phyloP scores from a whole-genome alignment of 345 rosid species.

The Rhodamnia rubescens region DNA sequence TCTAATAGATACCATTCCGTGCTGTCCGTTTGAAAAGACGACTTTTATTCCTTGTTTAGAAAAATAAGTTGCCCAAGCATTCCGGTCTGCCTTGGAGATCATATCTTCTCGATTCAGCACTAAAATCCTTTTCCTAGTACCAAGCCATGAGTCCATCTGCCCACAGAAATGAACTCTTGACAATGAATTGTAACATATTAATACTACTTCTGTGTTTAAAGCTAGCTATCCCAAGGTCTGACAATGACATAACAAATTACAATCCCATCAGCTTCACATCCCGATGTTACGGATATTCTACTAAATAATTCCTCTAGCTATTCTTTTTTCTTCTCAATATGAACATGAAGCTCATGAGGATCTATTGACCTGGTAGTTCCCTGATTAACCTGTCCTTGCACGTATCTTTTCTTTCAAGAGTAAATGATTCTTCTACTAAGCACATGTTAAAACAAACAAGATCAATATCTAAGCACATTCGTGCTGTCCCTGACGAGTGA shows the following conservation, averaged over 20 bases:
- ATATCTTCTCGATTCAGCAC: constrained; percentile 92
- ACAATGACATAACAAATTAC: not conserved
- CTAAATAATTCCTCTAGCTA: not conserved
- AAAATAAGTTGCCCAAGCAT: constrained; percentile 92
- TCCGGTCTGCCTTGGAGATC: constrained; percentile 74
- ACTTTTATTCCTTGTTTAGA: constrained; percentile 67
- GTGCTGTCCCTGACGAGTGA: not conserved
- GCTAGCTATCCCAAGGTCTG: not conserved
- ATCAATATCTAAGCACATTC: not conserved
- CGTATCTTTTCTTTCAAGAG: not conserved
- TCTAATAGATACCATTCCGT: constrained; percentile 51
- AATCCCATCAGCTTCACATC: not conserved
- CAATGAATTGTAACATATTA: not conserved
- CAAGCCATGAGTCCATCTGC: constrained; percentile 94
- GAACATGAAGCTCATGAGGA: not conserved
- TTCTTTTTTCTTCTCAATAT: not conserved
- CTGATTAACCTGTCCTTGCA: not conserved
- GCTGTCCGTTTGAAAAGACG: constrained; percentile 68
- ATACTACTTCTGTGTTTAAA: not conserved
- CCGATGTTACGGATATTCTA: not conserved
- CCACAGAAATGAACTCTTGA: not conserved
- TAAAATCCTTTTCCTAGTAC: constrained; percentile 78
- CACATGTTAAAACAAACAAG: not conserved
- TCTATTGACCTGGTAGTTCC: not conserved
- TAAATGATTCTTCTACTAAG: not conserved